phyloP scores from a whole-genome alignment of 208 protist genomes.

The Crithidia mellificae region DNA sequence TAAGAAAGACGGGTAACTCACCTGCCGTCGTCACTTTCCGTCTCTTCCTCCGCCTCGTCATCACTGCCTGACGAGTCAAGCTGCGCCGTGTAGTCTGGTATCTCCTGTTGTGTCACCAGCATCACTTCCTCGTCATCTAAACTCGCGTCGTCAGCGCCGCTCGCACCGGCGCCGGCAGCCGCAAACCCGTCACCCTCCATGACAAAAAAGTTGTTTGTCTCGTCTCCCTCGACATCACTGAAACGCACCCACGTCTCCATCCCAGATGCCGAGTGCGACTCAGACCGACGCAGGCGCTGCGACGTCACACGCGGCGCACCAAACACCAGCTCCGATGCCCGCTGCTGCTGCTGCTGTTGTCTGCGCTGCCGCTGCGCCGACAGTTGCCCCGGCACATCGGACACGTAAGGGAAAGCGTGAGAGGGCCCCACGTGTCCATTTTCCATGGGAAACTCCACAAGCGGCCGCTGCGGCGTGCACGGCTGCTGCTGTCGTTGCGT shows the following conservation, averaged over 20 bases:
- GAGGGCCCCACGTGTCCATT: not conserved
- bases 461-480: constrained; percentile 1
- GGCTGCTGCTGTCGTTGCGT: not conserved
- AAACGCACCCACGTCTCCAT: constrained; percentile 24
- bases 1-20: too few species aligned
- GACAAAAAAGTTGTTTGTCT: not conserved
- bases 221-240: constrained; percentile 18
- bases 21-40: not conserved
- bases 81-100: constrained; percentile 39
- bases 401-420: not conserved
- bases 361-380: not conserved
- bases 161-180: not conserved
- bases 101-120: constrained; percentile 69
- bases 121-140: constrained; percentile 33
- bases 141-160: not conserved
- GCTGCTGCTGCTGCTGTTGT: constrained; percentile 2
- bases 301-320: constrained; percentile 7
- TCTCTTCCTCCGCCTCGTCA: not conserved
- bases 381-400: not conserved
- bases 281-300: constrained; percentile 17
- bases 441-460: not conserved
- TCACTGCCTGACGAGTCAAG: constrained; percentile 4
- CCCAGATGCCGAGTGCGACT: constrained; percentile 18
- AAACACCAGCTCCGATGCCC: not conserved
- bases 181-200: not conserved